phyloP scores from a whole-genome alignment of 2,329 filamentous ascomycete species.

The Fusarium sp. region DNA sequence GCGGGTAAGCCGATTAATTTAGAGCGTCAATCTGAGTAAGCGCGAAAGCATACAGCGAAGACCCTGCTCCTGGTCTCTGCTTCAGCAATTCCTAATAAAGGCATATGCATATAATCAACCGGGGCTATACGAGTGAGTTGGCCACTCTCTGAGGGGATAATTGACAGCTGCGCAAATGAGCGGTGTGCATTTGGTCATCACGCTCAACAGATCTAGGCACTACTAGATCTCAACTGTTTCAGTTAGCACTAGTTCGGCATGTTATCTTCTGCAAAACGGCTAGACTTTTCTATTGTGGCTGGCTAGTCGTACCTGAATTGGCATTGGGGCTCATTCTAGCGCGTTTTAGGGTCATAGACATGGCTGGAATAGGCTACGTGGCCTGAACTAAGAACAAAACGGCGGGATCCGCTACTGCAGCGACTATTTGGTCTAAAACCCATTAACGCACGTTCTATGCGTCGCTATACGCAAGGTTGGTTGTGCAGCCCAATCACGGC shows the following conservation, averaged over 20 bases:
- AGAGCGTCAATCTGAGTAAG: neutral
- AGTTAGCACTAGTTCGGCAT: neutral
- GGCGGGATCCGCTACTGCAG: neutral
- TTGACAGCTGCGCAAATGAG: neutral
- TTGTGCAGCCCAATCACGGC: neutral
- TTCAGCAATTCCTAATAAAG: too few species aligned
- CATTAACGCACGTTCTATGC: neutral
- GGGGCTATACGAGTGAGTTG: too few species aligned
- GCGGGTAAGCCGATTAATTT: neutral
- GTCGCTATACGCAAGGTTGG: neutral
- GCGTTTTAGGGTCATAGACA: neutral
- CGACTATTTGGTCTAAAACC: neutral
- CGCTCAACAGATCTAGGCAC: neutral
- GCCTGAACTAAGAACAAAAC: neutral
- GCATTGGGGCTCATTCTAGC: neutral
- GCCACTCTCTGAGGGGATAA: too few species aligned
- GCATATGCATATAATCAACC: too few species aligned
- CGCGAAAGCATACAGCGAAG: too few species aligned
- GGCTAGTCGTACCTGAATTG: neutral
- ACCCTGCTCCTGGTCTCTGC: too few species aligned
- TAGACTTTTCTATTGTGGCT: neutral
- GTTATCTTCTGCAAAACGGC: neutral
- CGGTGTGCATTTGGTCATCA: neutral
- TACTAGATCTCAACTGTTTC: neutral
- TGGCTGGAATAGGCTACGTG: neutral